phyloP scores from a whole-genome alignment of 768 basidiomycete genomes.

The Cystobasidium tubakii region DNA sequence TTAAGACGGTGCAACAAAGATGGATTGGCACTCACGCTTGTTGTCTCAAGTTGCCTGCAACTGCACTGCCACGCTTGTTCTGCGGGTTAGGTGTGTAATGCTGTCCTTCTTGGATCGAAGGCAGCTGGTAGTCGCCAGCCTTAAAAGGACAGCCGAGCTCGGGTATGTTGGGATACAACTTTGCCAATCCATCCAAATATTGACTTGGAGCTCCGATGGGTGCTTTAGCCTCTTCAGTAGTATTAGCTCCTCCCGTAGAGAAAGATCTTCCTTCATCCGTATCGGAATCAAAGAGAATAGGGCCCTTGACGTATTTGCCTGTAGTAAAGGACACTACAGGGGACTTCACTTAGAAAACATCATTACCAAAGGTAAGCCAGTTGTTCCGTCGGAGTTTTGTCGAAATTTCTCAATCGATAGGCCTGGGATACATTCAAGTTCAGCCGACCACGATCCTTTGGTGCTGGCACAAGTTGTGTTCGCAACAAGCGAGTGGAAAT shows the following conservation, averaged over 20 bases:
- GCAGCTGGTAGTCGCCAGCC: constrained; percentile 12
- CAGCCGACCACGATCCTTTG: background rate
- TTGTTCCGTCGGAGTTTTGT: background rate
- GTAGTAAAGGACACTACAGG: background rate
- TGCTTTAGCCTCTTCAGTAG: background rate
- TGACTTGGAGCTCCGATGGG: background rate
- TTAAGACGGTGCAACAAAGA: too few relatives aligned
- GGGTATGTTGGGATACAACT: constrained; percentile 1
- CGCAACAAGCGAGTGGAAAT: background rate
- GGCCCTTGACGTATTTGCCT: background rate
- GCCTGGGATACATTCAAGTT: constrained; percentile 2
- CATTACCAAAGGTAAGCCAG: background rate
- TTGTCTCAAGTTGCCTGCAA: background rate
- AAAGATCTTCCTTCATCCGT: background rate
- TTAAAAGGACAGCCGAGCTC: constrained; percentile 20
- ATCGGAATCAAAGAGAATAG: background rate
- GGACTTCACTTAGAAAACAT: background rate
- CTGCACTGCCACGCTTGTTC: background rate
- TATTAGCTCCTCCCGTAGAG: background rate
- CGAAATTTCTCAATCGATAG: background rate
- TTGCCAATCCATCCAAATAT: background rate
- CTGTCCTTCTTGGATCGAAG: background rate
- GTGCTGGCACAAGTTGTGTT: background rate
- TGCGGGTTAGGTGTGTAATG: background rate
- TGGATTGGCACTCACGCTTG: background rate